Base-by-base conservation (phyloP, 1,284 basidiomycete genomes). In the Pseudozyma sp. region DNA sequence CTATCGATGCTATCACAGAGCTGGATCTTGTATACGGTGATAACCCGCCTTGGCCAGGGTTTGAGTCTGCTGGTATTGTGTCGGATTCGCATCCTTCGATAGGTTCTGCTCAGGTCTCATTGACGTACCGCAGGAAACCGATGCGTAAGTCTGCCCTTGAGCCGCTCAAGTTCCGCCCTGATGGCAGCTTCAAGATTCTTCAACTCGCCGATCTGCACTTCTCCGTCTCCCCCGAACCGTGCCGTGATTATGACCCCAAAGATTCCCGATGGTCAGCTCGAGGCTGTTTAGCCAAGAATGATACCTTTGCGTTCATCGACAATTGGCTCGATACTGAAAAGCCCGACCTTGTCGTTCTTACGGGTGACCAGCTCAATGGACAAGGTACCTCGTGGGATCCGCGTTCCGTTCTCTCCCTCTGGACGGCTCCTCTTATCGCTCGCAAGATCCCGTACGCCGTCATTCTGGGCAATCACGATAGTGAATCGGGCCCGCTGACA, bases 301-400 rank as follows among this genome's bases (percentile, higher is more conserved):
- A 79, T 31, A 83, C 80, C 5, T 36, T 79, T 6, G 34, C 74
- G 0, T 53, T 78, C 13, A 42, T 84, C 42, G 40, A 71, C 21
- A 12, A n/a, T 9, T 83, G 81, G 81, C 68, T 84, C 19, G 92
- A 94, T 58, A 86, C 87, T 10, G 94, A 96, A 86, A 90, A 92
- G 77, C 95, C 95, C 0, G 93, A 96, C 83, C 85, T 99, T 16
- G 92, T 97, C 36, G 91, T 97, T 8, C 58, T 85, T n/a, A 79
- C 71, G 6, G 85, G 84, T 0, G 86, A 86, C 60, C 82, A 83
- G 63, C 70, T 86, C 9, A 86, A 86, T 53, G 85, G 86, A 0
- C 94, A 97, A 83, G 89, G 89, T 1, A 93, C 92, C 0, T 90
- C 91, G 0, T 97, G 94, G 92, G 94, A 97, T 75, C 88, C 91